These are phyloP conservation scores for Candida insectalens DNA, from an alignment of 805 yeast species.

Conservation along the genomic window DNA sequence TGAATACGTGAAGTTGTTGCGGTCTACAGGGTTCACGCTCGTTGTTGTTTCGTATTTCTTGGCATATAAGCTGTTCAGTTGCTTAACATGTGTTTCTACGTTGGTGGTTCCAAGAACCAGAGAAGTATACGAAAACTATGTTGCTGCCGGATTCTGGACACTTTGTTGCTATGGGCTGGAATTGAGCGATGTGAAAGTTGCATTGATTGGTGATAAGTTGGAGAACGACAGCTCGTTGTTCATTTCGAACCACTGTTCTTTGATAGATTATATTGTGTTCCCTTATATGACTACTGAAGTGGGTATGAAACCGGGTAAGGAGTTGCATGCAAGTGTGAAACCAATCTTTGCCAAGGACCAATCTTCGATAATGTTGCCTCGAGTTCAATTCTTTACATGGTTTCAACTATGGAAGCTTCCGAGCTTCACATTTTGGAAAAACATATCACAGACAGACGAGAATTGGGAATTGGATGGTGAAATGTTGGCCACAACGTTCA, in stretches of 20 bases:
- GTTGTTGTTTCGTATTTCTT: slow-evolving; percentile 12
- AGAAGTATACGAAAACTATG: slow-evolving; percentile 11
- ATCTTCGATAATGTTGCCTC: slow-evolving; percentile 27
- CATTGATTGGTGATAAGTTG: slow-evolving; percentile 33
- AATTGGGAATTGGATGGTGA: slow-evolving; percentile 50
- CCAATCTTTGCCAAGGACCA: slow-evolving; percentile 17
- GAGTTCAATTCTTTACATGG: slow-evolving; percentile 63
- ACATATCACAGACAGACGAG: slow-evolving; percentile 51
- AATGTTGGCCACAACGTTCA: slow-evolving; percentile 24
- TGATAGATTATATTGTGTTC: slow-evolving; percentile 55
- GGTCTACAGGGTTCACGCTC: slow-evolving; percentile 14
- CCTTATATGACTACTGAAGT: slow-evolving; percentile 28
- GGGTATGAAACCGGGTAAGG: slow-evolving; percentile 2
- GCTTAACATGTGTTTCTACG: slow-evolving; percentile 10
- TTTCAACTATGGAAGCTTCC: slow-evolving; percentile 57
- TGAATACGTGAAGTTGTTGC: slow-evolving; percentile 5
- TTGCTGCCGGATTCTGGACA: slow-evolving; percentile 24
- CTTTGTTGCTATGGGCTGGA: slow-evolving; percentile 22
- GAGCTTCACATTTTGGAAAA: slow-evolving; percentile 33
- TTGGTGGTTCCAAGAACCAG: slow-evolving; percentile 15
- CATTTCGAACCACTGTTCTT: slow-evolving; percentile 54
- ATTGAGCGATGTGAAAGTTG: slow-evolving; percentile 28
- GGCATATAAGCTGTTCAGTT: slow-evolving; percentile 9
- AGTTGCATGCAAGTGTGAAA: slow-evolving; percentile 3
- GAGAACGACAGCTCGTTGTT: slow-evolving; percentile 27